Base-by-base conservation (phyloP, 805 yeast genomes). In the Schizosaccharomyces lindneri region DNA sequence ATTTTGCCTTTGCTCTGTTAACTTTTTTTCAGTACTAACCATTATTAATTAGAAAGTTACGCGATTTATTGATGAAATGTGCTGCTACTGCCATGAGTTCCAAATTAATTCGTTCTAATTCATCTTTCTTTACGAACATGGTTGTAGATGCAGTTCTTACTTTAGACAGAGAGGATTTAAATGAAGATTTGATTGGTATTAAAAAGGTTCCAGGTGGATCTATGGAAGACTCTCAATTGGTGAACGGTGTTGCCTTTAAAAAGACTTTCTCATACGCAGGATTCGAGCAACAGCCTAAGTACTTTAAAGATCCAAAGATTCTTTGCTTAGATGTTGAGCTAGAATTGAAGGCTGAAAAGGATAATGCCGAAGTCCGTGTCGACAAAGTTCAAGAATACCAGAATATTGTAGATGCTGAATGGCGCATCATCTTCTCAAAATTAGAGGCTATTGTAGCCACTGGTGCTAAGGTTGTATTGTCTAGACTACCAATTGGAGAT, bases 41-140 rank as follows among this genome's bases (percentile, higher is more conserved):
- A 55, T 17, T 55, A 55, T 11, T 11, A 2, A 21, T 19, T 46
- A 64, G 66, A 13, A 81, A 82, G 66, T 82, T 83, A 71, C 80
- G 95, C 70, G 82, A 81, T 57, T 75, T 89, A 66, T 77, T 90
- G 66, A 93, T 85, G 70, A 82, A 88, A 73, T 89, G 97, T 74
- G 98, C 99, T 13, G 82, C 82, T 65, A 93, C 99, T 6, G 97
- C 98, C 55, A 93, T 93, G 97, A 84, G 95, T 15, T 88, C 97
- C 27, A 93, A 93, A 70, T 76, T 93, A 67, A 89, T 93, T 69
- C 82, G 87, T 70, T 84, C 83, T 66, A 93, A 93, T 73, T 79
- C 95, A 5, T 82, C 78, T 46, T 88, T 93, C 68, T 93, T 90
- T 76, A 87, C 96, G 55, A 85, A 87, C 68, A 87, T 93, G 95